A percentile compares a stretch with the other conserved stretches of the same genome.
These are phyloP conservation scores for Phoenix dactylifera DNA, from an alignment of 176 grass and related monocot species.

Conservation along the genomic window DNA sequence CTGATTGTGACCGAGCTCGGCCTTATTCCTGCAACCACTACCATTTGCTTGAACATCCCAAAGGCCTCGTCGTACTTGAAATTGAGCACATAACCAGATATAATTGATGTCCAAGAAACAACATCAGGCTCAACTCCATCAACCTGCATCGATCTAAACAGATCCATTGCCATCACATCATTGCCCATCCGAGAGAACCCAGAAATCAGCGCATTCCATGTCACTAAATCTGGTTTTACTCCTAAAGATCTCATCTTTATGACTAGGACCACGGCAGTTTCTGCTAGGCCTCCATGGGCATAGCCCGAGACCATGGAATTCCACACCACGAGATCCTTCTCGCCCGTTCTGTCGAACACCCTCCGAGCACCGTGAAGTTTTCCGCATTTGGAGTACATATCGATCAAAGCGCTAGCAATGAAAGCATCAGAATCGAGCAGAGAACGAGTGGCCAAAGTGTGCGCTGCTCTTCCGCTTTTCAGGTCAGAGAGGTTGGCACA, in stretches of 20 bases:
- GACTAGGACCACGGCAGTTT: conserved; percentile 28
- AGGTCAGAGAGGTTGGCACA: conserved; percentile 37
- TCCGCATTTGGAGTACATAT: conserved; percentile 57
- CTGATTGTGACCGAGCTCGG: conserved; percentile 41
- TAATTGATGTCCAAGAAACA: conserved; percentile 53
- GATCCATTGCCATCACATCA: conserved; percentile 19
- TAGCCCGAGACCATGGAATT: conserved; percentile 59
- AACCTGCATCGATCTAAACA: conserved; percentile 35
- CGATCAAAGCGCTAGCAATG: conserved; percentile 34
- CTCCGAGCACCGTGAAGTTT: conserved; percentile 29
- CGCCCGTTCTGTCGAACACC: conserved; percentile 47
- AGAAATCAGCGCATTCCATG: conserved; percentile 41
- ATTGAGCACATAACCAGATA: conserved; percentile 45
- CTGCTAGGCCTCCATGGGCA: conserved; percentile 28
- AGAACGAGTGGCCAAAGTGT: conserved; percentile 28
- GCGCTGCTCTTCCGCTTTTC: conserved; percentile 25
- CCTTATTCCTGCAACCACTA: conserved; percentile 11
- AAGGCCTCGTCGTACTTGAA: conserved; percentile 33
- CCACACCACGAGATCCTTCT: conserved; percentile 42
- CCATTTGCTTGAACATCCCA: conserved; percentile 38
- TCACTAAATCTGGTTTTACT: conserved; percentile 31
- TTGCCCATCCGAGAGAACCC: conserved; percentile 38
- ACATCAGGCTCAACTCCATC: conserved; percentile 39
- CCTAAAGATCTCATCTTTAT: conserved; percentile 44
- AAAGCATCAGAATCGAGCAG: conserved; percentile 30